These are phyloP conservation scores for Balakata baccata DNA, from an alignment of 345 rosid genomes.

Conservation along the genomic window DNA sequence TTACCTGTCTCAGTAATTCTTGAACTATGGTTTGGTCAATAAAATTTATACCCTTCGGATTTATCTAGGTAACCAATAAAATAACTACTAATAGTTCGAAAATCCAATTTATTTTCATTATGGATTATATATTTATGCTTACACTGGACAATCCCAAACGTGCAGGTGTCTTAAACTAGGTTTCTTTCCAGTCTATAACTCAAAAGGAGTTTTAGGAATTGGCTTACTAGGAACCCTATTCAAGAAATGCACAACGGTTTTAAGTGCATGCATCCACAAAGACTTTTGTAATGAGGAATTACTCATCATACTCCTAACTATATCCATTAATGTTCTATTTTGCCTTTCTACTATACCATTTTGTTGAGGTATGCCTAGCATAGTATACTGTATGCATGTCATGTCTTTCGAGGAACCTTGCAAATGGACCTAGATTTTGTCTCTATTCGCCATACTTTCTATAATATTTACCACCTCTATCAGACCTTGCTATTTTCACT, in stretches of 20 bases:
- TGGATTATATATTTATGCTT: neutral
- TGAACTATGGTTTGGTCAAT: no score
- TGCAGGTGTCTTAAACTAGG: neutral
- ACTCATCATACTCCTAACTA: neutral
- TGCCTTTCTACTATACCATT: neutral
- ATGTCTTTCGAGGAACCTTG: no score
- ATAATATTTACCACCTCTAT: no score
- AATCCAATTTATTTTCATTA: no score
- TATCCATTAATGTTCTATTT: neutral
- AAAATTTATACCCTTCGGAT: no score
- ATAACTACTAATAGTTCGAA: neutral
- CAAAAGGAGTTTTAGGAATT: neutral
- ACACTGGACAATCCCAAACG: neutral
- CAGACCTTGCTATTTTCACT: no score
- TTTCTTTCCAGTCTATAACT: neutral
- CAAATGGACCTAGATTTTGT: no score
- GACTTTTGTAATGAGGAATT: neutral
- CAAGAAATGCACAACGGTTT: neutral
- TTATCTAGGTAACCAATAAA: neutral
- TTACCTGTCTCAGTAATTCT: no score
- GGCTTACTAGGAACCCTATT: slow-evolving; percentile 6
- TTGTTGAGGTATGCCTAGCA: no score
- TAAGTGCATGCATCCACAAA: neutral
- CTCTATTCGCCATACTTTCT: no score
- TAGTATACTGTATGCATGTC: no score